These are phyloP conservation scores for Chytriomyces sp. DNA, from an alignment of 192 early-diverging fungal genomes.

Conservation along the genomic window DNA sequence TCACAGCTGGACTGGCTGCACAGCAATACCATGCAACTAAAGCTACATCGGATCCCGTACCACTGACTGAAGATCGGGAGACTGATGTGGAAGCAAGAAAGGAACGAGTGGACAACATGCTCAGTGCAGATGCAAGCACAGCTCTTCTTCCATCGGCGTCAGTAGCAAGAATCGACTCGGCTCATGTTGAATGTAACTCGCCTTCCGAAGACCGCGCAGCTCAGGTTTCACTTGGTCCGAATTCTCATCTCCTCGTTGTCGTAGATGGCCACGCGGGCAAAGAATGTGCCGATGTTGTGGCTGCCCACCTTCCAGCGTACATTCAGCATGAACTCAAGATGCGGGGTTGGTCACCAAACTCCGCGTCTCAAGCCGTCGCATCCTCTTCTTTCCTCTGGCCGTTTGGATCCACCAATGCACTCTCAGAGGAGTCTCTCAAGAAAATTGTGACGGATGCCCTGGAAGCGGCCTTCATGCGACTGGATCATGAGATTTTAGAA, in stretches of 20 bases:
- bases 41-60: too few species aligned
- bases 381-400: background rate
- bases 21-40: too few species aligned
- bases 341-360: too few species aligned
- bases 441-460: conserved; percentile 28
- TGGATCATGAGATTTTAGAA: conserved; percentile 52
- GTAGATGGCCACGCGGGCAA: conserved; percentile 52
- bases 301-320: conserved; percentile 16
- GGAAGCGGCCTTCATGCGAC: conserved; percentile 40
- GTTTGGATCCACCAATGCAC: background rate
- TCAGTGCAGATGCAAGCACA: too few species aligned
- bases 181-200: background rate
- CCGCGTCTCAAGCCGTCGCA: background rate
- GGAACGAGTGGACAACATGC: too few species aligned
- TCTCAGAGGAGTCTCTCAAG: background rate
- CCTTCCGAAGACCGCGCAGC: background rate
- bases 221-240: background rate
- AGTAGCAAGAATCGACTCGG: background rate
- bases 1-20: too few species aligned
- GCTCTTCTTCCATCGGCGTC: too few species aligned
- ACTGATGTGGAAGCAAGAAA: too few species aligned
- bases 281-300: conserved; percentile 45
- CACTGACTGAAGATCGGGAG: too few species aligned
- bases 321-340: background rate
- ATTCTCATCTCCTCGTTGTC: conserved; percentile 14